These are phyloP conservation scores for Aureoboletus auriporus DNA, from an alignment of 768 basidiomycete genomes.

Conservation along the genomic window DNA sequence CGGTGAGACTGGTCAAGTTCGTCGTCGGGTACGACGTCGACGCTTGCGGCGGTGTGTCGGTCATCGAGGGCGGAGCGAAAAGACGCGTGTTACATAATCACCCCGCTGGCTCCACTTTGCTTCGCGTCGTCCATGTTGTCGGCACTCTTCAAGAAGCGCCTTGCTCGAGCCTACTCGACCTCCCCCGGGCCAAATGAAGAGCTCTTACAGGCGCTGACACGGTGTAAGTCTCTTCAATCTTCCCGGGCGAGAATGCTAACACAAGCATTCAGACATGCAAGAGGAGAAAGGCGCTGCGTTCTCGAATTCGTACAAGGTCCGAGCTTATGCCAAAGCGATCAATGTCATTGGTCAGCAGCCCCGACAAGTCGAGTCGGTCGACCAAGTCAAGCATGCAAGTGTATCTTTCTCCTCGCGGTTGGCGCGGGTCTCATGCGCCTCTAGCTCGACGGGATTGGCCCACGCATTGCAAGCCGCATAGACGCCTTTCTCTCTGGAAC, in stretches of 20 bases:
- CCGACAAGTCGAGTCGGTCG: conserved; percentile 40
- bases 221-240: conserved; percentile 31
- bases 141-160: conserved; percentile 6
- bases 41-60: conserved; percentile 24
- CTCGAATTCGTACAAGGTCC: conserved; percentile 46
- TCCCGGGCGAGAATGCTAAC: not conserved
- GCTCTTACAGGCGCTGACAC: conserved; percentile 38
- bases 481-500: conserved; percentile 35
- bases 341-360: conserved; percentile 36
- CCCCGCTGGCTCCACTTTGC: not conserved
- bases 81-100: conserved; percentile 27
- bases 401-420: not conserved
- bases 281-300: conserved; percentile 36
- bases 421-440: conserved; percentile 6
- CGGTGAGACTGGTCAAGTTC: conserved; percentile 47
- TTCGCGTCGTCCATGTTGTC: conserved; percentile 12
- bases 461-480: conserved; percentile 45
- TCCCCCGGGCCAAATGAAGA: conserved; percentile 32
- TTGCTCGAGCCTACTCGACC: conserved; percentile 9
- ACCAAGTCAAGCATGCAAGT: conserved; percentile 34
- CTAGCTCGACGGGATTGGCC: conserved; percentile 32
- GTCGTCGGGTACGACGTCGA: conserved; percentile 30
- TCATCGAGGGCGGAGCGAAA: conserved; percentile 16
- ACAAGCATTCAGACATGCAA: conserved; percentile 31
- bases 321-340: conserved; percentile 49